Evolutionary conservation across 169 alveolate species (phyloP), one percentile per base, ranked within the genome.

Genomic region (Eimeria nieschulzi): DNA sequence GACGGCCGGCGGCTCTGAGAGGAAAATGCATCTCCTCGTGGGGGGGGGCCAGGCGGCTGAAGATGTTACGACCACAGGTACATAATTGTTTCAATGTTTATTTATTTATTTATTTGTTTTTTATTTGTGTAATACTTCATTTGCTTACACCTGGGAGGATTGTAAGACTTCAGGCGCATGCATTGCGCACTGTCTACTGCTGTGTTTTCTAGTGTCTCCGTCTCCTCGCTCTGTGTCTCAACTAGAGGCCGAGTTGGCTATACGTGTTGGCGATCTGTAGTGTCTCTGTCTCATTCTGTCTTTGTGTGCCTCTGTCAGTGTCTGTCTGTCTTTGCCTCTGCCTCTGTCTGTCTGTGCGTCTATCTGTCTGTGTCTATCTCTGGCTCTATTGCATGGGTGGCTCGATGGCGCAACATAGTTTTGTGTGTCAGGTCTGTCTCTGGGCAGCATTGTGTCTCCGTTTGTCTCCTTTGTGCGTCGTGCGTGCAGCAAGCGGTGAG

Each of bases 21-120:
- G 95, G 93, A 95, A 95, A 92, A 95, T 96, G 51, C 98, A 97
- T 85, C 95, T 97, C 25, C 92, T 97, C 68, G 94, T 97, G 75
- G 98, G 98, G 7, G 98, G 98, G 23, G 98, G 98, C 0, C 98
- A 97, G 92, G 95, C 96, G 5, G 98, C 98, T 5, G 98, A 97
- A 85, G 97, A 97, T 83, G 98, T 97, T 86, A 97, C 98, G 23
- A 96, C 98, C 0, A 96, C 98, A 26, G 96, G 95, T 39, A 82
- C n/a, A 7, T 33, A 33, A 1, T 33, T 33, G 0, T 33, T 33
- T 1, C 0, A 17, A 21, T 21, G 54, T 19, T 21, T 15, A 3
- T 33, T 33, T 33, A 33, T 33, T 33, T 33, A 33, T 0, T 33
- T 33, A 33, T 33, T 33, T 33, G 5, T 19, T 9, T 68, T n/a